Conservation (phyloP, 73 alveolate genomes). For the Breviolum minutum region DNA sequence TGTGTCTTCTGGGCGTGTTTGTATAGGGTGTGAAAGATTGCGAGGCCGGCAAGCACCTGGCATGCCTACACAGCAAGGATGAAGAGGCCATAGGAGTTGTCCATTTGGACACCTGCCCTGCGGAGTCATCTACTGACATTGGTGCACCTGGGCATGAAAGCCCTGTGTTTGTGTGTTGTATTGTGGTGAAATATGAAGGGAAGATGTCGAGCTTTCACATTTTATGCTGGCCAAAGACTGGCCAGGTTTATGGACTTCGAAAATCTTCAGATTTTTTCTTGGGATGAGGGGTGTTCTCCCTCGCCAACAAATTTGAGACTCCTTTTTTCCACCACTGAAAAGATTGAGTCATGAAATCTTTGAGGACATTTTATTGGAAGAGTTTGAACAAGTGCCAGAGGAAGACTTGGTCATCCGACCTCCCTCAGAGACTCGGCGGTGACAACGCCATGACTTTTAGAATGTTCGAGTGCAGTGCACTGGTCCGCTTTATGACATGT, state of each 20-base stretch:
- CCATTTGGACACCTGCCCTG: conserved; percentile 63
- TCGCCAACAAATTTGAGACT: no score
- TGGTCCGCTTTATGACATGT: no score
- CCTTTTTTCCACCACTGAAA: not conserved
- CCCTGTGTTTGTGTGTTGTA: not conserved
- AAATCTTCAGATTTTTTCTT: not conserved
- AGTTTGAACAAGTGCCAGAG: conserved; percentile 77
- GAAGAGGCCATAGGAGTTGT: conserved; percentile 31
- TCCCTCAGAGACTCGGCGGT: not conserved
- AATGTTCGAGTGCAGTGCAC: no score
- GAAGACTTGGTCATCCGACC: conserved; percentile 65
- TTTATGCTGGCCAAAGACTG: not conserved
- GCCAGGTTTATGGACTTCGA: no score
- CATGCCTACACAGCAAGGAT: conserved; percentile 45
- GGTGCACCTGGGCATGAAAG: not conserved
- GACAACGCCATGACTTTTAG: not conserved
- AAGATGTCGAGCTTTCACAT: not conserved
- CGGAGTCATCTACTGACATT: conserved; percentile 4
- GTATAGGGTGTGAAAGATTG: not conserved
- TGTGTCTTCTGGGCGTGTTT: no score
- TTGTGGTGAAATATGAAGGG: not conserved
- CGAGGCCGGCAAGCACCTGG: conserved; percentile 36
- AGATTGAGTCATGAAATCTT: not conserved
- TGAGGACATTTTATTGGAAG: conserved; percentile 25
- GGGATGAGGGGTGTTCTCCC: not conserved